Conservation (phyloP, 805 yeast species). For the Hanseniaspora pseudoguilliermondii region DNA sequence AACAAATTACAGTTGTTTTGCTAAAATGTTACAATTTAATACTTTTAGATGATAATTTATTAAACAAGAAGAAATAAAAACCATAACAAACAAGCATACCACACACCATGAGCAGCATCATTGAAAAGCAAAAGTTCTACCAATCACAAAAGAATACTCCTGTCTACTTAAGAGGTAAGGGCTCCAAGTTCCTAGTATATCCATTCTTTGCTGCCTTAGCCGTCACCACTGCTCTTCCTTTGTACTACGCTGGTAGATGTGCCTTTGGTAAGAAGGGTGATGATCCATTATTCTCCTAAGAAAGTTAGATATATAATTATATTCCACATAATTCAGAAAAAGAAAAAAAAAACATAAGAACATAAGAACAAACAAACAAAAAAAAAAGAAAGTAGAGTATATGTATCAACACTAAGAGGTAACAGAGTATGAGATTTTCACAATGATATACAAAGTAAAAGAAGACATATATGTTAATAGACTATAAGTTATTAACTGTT, state of each 20-base stretch:
- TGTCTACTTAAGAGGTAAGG: slow-evolving; percentile 50
- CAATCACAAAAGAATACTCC: slow-evolving; percentile 43
- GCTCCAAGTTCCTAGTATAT: slow-evolving; percentile 57
- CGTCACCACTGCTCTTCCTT: slow-evolving; percentile 51
- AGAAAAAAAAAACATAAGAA: no score
- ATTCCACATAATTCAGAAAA: no score
- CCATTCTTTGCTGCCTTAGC: slow-evolving; percentile 70
- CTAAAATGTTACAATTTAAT: no score
- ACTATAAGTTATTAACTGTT: not conserved
- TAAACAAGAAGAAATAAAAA: no score
- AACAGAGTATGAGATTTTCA: no score
- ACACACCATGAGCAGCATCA: slow-evolving; percentile 25
- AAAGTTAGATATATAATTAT: not conserved
- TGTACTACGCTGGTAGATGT: slow-evolving; percentile 63
- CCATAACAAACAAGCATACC: not conserved
- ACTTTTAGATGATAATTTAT: no score
- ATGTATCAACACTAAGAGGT: no score
- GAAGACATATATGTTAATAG: no score
- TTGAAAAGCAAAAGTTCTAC: slow-evolving; percentile 47
- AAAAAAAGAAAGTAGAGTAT: no score
- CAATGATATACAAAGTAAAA: no score
- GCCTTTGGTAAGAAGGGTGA: slow-evolving; percentile 50
- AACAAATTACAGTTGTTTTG: no score
- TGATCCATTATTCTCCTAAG: not conserved
- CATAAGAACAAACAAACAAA: no score